Evolutionary conservation across 202 grass and related monocot species (phyloP), one percentile per base, ranked within the genome.

Genomic region (Bolboschoenoplectus hybrid): DNA sequence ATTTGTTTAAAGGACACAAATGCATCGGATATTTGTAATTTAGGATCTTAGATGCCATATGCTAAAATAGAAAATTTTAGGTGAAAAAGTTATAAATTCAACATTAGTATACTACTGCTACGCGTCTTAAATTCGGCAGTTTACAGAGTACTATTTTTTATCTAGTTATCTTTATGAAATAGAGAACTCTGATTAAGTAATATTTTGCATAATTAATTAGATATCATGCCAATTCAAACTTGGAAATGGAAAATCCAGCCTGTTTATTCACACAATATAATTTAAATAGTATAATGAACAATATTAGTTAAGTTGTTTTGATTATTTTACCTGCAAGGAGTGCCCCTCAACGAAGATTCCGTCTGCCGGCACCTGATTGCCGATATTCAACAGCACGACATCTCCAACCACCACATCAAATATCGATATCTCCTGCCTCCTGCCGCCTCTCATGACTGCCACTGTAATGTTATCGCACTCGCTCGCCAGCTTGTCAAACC

Each of bases 391-490:
- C 7, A 89, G 17, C 0, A 88, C 85, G 1, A 92, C 86, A 58
- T 94, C 95, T 6, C 95, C 92, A 2, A 97, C 95, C 1, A 97
- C 75, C 36, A 94, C 62, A 2, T 97, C 91, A 64, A 87, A 87
- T 26, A 93, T 89, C 45, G 89, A 94, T 1, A 90, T 80, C 52
- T 91, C 88, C 44, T 80, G 86, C 26, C 89, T 57, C 17, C 86
- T 81, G 3, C 62, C 85, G 16, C 41, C 87, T 14, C 95, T 90
- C 2, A 94, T 58, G 36, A 97, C 92, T 32, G 32, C 38, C 34
- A 90, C 87, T 0, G 80, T 7, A 80, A 94, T 84, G 69, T 94
- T 61, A 71, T 93, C 86, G 0, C 86, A 97, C 38, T 86, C 74
- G 0, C 57, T 32, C 0, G 95, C 88, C 0, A 97, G 82, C 62